phyloP scores from a whole-genome alignment of 176 grass and related monocot genomes.

The Paspalum notatum region DNA sequence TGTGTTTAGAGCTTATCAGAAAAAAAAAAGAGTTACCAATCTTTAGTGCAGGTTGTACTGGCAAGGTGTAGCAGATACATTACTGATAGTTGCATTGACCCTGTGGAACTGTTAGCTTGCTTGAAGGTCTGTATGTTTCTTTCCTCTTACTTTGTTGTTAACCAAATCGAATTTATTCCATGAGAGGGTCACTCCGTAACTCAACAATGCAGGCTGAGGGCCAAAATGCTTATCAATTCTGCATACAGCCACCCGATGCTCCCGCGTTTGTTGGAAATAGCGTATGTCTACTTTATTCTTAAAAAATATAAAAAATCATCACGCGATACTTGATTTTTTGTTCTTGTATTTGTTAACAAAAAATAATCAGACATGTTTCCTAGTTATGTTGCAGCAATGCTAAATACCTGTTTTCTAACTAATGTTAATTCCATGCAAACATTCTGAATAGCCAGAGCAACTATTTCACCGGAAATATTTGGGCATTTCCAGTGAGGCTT shows the following conservation, averaged over 20 bases:
- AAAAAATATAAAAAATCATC: neutral
- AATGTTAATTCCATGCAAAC: slow-evolving; percentile 57
- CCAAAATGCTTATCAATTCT: slow-evolving; percentile 97
- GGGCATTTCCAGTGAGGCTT: slow-evolving; percentile 94
- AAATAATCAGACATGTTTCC: neutral
- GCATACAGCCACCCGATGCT: slow-evolving; percentile 77
- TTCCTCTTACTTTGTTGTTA: neutral
- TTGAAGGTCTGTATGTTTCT: slow-evolving; percentile 57
- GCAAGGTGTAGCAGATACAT: slow-evolving; percentile 94
- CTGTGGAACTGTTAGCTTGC: slow-evolving; percentile 70
- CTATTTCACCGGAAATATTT: slow-evolving; percentile 96
- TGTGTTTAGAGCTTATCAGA: slow-evolving; percentile 4
- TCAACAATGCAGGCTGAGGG: slow-evolving; percentile 61
- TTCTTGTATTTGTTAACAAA: slow-evolving; percentile 4
- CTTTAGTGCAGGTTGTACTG: slow-evolving; percentile 68
- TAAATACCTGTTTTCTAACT: slow-evolving; percentile 53
- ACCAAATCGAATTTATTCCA: neutral
- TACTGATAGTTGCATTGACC: slow-evolving; percentile 77
- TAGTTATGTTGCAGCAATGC: neutral
- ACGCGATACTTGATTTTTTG: neutral
- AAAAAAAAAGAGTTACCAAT: neutral
- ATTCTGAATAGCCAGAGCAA: slow-evolving; percentile 99
- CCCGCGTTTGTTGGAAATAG: slow-evolving; percentile 97
- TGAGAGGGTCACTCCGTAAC: neutral
- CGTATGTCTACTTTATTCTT: slow-evolving; percentile 56